Conservation (phyloP, 2,329 filamentous ascomycete genomes). For the Aureobasidium mangrovei region DNA sequence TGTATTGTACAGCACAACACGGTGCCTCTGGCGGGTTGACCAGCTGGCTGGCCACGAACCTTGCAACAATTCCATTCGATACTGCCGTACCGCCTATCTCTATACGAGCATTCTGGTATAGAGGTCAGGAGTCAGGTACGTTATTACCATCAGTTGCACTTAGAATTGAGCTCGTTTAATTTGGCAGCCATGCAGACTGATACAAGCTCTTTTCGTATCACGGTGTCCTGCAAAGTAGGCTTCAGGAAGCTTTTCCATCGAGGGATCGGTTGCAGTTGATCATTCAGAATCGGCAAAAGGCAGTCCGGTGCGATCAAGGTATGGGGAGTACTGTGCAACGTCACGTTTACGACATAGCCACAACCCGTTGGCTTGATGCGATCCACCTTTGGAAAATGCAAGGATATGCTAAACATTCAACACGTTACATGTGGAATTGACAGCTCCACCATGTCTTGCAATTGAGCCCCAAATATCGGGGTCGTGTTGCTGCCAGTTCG, state of each 20-base stretch:
- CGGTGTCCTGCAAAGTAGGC: neutral
- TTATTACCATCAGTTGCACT: too few relatives aligned
- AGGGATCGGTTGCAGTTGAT: constrained; percentile 8
- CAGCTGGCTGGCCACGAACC: too few relatives aligned
- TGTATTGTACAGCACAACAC: too few relatives aligned
- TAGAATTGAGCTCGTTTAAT: neutral
- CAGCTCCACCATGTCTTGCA: neutral
- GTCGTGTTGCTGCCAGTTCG: neutral
- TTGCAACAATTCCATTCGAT: too few relatives aligned
- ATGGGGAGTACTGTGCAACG: neutral
- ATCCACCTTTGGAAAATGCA: constrained; percentile 6
- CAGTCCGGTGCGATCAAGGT: neutral
- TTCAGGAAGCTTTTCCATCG: constrained; percentile 3
- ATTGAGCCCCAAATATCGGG: neutral
- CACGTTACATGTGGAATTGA: constrained; percentile 1
- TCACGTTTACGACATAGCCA: constrained; percentile 3
- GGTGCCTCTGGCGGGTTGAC: too few relatives aligned
- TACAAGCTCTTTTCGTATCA: neutral
- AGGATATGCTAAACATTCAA: neutral
- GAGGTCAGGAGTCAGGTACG: too few relatives aligned
- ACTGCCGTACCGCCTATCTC: too few relatives aligned
- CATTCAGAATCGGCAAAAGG: neutral
- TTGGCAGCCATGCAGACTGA: neutral
- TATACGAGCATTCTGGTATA: too few relatives aligned
- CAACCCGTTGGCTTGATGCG: neutral